A percentile compares a stretch with the other conserved stretches of the same genome.
Conservation (phyloP, 345 rosid genomes). For the Angophora floribunda region DNA sequence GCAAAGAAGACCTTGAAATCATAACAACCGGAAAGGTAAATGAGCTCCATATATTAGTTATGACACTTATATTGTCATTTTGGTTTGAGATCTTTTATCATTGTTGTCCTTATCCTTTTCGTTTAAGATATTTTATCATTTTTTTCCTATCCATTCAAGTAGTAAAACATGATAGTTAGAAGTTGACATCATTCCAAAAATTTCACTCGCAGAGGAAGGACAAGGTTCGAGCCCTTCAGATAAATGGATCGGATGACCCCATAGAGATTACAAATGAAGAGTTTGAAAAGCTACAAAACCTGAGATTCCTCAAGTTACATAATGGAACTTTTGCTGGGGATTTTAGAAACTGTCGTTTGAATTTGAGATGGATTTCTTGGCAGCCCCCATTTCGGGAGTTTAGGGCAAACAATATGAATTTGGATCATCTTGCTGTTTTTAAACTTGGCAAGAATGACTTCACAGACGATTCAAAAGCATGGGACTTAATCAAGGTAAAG, state of each 20-base stretch:
- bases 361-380: neutral
- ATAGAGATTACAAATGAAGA: neutral
- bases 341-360: neutral
- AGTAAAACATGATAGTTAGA: rapidly evolving
- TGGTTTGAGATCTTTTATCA: too few relatives aligned
- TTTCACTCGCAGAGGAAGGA: neutral
- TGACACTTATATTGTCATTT: too few relatives aligned
- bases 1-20: neutral
- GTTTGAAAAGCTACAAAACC: neutral
- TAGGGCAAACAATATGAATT: rapidly evolving
- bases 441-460: neutral
- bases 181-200: neutral
- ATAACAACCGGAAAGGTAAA: neutral
- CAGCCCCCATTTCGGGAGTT: rapidly evolving
- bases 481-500: neutral
- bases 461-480: neutral
- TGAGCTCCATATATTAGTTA: too few relatives aligned
- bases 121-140: too few relatives aligned
- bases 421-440: neutral
- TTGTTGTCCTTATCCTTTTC: too few relatives aligned
- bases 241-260: neutral
- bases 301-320: neutral
- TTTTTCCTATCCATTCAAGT: neutral
- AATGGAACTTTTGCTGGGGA: neutral
- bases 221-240: neutral